A percentile compares a stretch with the other conserved stretches of the same genome.
Conservation (phyloP, 805 yeast genomes). For the Sungouiella blattae region DNA sequence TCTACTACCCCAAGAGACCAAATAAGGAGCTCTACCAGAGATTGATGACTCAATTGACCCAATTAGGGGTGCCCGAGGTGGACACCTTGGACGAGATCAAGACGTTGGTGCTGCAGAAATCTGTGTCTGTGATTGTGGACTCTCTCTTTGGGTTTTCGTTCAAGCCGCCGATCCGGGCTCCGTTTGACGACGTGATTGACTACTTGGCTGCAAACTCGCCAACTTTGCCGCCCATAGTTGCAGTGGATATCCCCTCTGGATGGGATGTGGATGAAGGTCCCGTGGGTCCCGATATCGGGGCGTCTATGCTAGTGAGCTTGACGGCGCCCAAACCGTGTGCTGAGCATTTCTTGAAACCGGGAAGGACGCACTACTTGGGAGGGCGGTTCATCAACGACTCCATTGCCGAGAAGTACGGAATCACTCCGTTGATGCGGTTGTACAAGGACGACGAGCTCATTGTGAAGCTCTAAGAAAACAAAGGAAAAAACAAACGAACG, state of each 20-base stretch:
- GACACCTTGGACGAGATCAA: constrained; percentile 33
- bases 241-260: constrained; percentile 92
- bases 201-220: constrained; percentile 29
- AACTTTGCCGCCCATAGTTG: constrained; percentile 59
- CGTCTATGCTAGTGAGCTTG: constrained; percentile 70
- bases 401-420: constrained; percentile 70
- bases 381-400: constrained; percentile 75
- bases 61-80: constrained; percentile 60
- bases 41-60: constrained; percentile 62
- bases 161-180: constrained; percentile 80
- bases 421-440: constrained; percentile 41
- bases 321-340: constrained; percentile 96
- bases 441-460: constrained; percentile 35
- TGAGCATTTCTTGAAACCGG: constrained; percentile 32
- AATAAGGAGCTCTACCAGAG: constrained; percentile 56
- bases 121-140: constrained; percentile 54
- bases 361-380: constrained; percentile 71
- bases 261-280: constrained; percentile 92
- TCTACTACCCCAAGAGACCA: constrained; percentile 72
- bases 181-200: constrained; percentile 51
- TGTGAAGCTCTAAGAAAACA: constrained; percentile 31
- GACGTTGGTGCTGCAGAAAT: constrained; percentile 4
- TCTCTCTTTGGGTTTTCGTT: constrained; percentile 92
- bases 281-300: constrained; percentile 43
- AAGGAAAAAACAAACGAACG: too few species aligned